phyloP scores from a whole-genome alignment of 1,284 basidiomycete species.

The Coniophora puteana region DNA sequence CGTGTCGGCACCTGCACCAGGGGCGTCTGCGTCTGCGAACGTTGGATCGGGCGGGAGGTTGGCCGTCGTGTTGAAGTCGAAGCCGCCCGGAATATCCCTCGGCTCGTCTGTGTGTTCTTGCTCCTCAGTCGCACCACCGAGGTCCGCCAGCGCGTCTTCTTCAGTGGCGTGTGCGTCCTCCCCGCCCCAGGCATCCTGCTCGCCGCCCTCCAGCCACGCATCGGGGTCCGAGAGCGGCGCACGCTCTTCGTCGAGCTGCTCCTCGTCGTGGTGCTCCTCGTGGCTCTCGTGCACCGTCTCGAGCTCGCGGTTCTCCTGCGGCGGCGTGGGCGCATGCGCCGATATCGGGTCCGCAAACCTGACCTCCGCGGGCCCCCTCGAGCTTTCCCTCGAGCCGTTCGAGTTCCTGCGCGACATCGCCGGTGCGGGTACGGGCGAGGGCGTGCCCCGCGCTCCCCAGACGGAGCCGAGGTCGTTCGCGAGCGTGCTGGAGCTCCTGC shows the following conservation, averaged over 20 bases:
- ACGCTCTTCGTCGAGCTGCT: constrained; percentile 3
- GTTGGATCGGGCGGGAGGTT: not conserved
- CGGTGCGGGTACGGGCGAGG: constrained; percentile 10
- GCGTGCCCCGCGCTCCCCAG: constrained; percentile 25
- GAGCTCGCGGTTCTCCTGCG: constrained; percentile 1
- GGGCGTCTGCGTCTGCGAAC: not conserved
- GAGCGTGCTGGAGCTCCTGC: constrained; percentile 24
- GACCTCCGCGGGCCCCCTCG: constrained; percentile 5
- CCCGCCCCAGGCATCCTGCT: not conserved
- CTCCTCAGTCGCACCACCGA: not conserved
- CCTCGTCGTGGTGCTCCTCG: constrained; percentile 8
- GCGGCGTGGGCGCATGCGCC: constrained; percentile 3
- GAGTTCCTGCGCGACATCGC: constrained; percentile 10
- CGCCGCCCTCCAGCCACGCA: not conserved
- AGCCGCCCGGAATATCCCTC: not conserved
- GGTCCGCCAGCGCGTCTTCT: not conserved
- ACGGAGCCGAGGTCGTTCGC: constrained; percentile 17
- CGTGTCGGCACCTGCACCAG: not conserved
- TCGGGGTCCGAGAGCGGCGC: not conserved
- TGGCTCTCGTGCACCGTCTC: not conserved
- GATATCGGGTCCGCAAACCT: constrained; percentile 4
- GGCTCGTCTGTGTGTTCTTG: constrained; percentile 1
- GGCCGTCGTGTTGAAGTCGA: too few species aligned
- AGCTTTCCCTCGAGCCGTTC: too few species aligned
- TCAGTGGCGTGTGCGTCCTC: not conserved